Percentiles rank a stretch among this genome's conserved stretches.
Evolutionary conservation across 2,329 filamentous ascomycete genomes (phyloP).

Genomic region (Ilyonectria sp.): DNA sequence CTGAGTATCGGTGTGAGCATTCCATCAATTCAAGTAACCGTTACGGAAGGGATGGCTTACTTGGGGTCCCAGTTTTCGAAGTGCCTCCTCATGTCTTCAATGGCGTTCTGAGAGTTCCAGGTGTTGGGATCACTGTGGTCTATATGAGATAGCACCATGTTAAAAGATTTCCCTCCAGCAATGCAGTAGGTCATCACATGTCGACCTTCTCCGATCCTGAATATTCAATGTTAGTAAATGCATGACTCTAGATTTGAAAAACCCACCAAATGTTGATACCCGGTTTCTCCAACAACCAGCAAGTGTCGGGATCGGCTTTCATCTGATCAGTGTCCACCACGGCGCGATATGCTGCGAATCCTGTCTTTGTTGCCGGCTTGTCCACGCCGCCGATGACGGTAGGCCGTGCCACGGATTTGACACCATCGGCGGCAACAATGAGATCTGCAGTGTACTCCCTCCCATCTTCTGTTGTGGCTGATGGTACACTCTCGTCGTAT

Average conservation of each 20-base stretch:
- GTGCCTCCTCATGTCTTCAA: constrained; percentile 52
- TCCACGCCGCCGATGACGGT: not conserved
- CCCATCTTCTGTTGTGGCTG: constrained; percentile 44
- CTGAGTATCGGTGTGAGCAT: constrained; percentile 30
- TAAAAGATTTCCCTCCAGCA: constrained; percentile 58
- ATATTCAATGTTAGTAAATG: not conserved
- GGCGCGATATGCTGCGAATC: constrained; percentile 60
- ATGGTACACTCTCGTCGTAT: constrained; percentile 42
- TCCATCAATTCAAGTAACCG: not conserved
- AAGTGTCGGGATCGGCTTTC: constrained; percentile 51
- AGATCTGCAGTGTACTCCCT: constrained; percentile 48
- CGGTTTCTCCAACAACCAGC: constrained; percentile 58
- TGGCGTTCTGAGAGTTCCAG: constrained; percentile 45
- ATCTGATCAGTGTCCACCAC: constrained; percentile 57
- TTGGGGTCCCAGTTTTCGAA: constrained; percentile 53
- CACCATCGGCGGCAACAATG: constrained; percentile 56
- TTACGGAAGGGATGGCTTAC: constrained; percentile 37
- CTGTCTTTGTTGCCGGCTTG: constrained; percentile 44
- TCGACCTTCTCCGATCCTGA: constrained; percentile 57
- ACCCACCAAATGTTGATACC: constrained; percentile 57
- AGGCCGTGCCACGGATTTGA: constrained; percentile 27
- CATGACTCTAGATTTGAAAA: not conserved
- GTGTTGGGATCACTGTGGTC: constrained; percentile 54
- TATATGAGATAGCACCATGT: constrained; percentile 62
- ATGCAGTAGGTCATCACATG: constrained; percentile 65